Base-by-base conservation (phyloP, 441 rosid species). In the Eutrema salsugineum region DNA sequence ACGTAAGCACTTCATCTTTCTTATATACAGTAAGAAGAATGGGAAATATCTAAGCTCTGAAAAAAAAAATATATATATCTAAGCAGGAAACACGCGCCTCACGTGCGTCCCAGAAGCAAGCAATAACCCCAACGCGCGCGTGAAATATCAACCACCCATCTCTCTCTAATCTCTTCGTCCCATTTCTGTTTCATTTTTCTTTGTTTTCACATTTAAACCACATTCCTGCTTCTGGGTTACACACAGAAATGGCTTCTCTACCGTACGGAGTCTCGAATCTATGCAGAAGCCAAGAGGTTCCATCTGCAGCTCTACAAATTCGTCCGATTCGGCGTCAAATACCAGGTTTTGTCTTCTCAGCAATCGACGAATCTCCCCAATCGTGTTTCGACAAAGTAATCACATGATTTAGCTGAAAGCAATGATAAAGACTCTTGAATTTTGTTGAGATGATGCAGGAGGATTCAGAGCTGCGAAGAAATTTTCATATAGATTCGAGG, bases 161-260 rank as follows among this genome's bases (percentile, higher is more conserved):
- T 63, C 47, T 63, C 39, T 63, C 33, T 46, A 46, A 63, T 70
- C 63, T 30, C 28, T 51, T 60, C 50, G 17, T 27, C 5, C 8
- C 12, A 1, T 36, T 2, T 47, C 10, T 40, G 44, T 28, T 65
- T 48, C 27, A 19, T 6, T 40, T 48, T 28, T 50, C 30, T 1
- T 5, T 40, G n/a, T 17, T 20, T 17, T 20, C 47, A 38, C 61
- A 28, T 39, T 55, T 75, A 68, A 61, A 16, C 43, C 59, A 53
- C n/a, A n/a, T n/a, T n/a, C n/a, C 27, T 6, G 35, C 66, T 54
- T 62, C 20, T 20, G 61, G 12, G 43, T 46, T 60, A 42, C 43
- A 32, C 68, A 59, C 35, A 46, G 30, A 68, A 28, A 77, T 77
- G 80, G 68, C 68, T 49, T 77, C 76, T 71, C 44, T 77, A 58